Evolutionary conservation across 306 rosid genomes (phyloP), one percentile per base, ranked within the genome.

Genomic region (Pterocarpus macrocarpus): DNA sequence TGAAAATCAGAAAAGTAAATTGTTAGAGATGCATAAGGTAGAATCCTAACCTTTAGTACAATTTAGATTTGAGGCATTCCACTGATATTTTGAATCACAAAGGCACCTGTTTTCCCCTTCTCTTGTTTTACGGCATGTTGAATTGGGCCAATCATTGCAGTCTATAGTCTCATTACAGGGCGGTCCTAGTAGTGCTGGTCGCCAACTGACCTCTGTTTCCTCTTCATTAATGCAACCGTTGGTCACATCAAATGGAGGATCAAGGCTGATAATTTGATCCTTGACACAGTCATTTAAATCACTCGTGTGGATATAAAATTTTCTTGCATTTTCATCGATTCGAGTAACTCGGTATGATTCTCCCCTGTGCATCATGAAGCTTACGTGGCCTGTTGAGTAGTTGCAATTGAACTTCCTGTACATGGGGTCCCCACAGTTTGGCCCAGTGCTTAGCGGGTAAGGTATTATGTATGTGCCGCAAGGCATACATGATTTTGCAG

Each of bases 401-500:
- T n/a, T 2, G 28, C 95, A 91, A 0, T 2, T 35, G 71, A 91
- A 84, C 16, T 69, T 39, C 55, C 0, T 36, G 81, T 86, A 89
- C 59, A 2, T 12, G 2, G 90, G 80, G 22, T 89, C 89, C 16
- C 95, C 93, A 45, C 90, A 91, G 39, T 55, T 55, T 16, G n/a
- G 59, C 17, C 80, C 17, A 0, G 83, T 89, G 80, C 91, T 87
- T 17, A 87, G 52, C 1, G 95, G 92, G 86, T 89, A 91, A 53
- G 92, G 92, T 56, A 91, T 83, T 1, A 3, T 2, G 1, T 59
- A 62, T 32, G 84, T 80, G 32, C 95, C 92, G 33, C 92, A 91
- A 53, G 87, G 86, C 30, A 49, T 8, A 44, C 90, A 91, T 28
- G 49, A 14, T 78, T 52, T 80, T 0, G 6, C 17, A 10, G 34